Percentiles rank a stretch among this genome's conserved stretches.
Evolutionary conservation across 768 basidiomycete genomes (phyloP).

Genomic region (Nevesoporus exiguus): DNA sequence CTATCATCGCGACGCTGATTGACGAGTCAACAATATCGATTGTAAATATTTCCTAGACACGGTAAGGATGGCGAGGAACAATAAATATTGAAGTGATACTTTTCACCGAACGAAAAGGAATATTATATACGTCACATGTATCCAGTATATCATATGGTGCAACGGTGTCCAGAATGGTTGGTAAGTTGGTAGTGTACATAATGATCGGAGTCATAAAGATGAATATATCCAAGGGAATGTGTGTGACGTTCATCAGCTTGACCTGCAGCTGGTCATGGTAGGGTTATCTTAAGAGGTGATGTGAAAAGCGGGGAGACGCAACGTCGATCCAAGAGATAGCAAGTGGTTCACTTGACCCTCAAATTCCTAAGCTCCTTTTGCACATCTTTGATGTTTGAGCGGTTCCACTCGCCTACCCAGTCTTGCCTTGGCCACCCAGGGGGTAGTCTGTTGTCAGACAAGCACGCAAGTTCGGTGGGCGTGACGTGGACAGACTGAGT

Average conservation of each 20-base stretch:
- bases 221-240: not conserved
- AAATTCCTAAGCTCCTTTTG: conserved; percentile 36
- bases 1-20: too few relatives aligned
- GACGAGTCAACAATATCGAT: too few relatives aligned
- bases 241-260: not conserved
- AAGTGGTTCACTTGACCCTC: conserved; percentile 11
- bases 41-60: too few relatives aligned
- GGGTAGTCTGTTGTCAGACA: not conserved
- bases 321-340: not conserved
- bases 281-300: not conserved
- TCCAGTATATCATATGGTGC: conserved; percentile 4
- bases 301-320: not conserved
- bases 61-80: too few relatives aligned
- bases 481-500: conserved; percentile 15
- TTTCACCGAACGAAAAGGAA: not conserved
- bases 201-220: conserved; percentile 1
- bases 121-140: not conserved
- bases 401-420: conserved; percentile 44
- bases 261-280: conserved; percentile 17
- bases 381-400: conserved; percentile 37
- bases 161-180: not conserved
- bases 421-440: conserved; percentile 2
- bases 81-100: conserved; percentile 2
- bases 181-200: conserved; percentile 12
- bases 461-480: not conserved